Evolutionary conservation across 2,329 filamentous ascomycete genomes (phyloP).

Genomic region (Penicillium expansum): DNA sequence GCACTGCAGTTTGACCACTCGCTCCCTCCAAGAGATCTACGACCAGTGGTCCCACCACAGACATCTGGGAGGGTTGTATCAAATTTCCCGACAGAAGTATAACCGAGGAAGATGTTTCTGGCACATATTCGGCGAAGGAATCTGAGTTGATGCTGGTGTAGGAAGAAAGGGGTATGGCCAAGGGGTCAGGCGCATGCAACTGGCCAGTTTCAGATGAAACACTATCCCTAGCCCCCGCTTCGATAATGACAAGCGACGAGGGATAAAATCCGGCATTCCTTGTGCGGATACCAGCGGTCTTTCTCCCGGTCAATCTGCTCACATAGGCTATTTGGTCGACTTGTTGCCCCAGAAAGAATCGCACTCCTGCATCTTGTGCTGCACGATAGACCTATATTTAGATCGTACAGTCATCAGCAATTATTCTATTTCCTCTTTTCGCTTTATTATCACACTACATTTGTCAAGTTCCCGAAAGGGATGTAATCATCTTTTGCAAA

Average conservation of each 20-base stretch:
- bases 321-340: slow-evolving; percentile 6
- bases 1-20: not conserved
- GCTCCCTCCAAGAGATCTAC: not conserved
- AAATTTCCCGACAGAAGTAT: not conserved
- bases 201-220: not conserved
- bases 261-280: slow-evolving; percentile 4
- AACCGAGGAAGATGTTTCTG: slow-evolving; percentile 2
- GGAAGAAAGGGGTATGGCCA: slow-evolving; percentile 9
- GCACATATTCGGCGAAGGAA: not conserved
- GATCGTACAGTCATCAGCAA: not conserved
- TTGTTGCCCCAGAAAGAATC: slow-evolving; percentile 1
- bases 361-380: slow-evolving; percentile 7
- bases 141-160: not conserved
- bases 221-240: not conserved
- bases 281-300: slow-evolving; percentile 6
- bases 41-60: slow-evolving; percentile 3
- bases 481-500: not conserved
- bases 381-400: slow-evolving; percentile 2
- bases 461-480: slow-evolving; percentile 1
- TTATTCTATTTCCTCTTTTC: not conserved
- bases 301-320: slow-evolving; percentile 5
- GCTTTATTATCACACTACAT: not conserved
- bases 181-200: not conserved
- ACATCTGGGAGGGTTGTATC: not conserved
- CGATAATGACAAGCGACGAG: slow-evolving; percentile 6